phyloP scores from a whole-genome alignment of 495 filamentous ascomycete species.

The Achaetomiella virescens region DNA sequence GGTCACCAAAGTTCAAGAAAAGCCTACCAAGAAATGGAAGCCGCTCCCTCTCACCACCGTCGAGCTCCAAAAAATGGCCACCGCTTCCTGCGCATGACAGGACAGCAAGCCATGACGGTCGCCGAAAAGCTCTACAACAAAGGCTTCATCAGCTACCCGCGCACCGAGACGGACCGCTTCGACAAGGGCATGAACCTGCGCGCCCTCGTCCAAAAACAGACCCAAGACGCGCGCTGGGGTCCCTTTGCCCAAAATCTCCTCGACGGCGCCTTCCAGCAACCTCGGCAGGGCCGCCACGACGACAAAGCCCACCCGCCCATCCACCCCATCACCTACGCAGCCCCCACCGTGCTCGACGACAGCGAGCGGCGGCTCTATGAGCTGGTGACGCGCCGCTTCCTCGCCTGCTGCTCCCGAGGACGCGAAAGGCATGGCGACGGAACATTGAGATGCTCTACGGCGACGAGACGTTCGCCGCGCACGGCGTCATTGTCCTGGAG shows the following conservation, averaged over 20 bases:
- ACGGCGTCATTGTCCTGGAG: slow-evolving; percentile 78
- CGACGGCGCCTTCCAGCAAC: slow-evolving; percentile 71
- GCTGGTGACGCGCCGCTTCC: slow-evolving; percentile 87
- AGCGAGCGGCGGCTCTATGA: slow-evolving; percentile 79
- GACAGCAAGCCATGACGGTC: slow-evolving; percentile 79
- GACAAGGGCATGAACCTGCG: slow-evolving; percentile 82
- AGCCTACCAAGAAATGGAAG: slow-evolving; percentile 90
- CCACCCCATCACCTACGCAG: slow-evolving; percentile 79
- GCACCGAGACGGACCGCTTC: slow-evolving; percentile 96
- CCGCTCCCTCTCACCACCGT: slow-evolving; percentile 92
- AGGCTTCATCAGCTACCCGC: slow-evolving; percentile 93
- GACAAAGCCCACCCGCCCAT: slow-evolving; percentile 97
- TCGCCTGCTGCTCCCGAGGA: slow-evolving; percentile 96
- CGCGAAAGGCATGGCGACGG: slow-evolving; percentile 75
- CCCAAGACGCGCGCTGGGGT: slow-evolving; percentile 69
- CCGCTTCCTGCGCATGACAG: slow-evolving; percentile 77
- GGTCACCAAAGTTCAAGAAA: slow-evolving; percentile 76
- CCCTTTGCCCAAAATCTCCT: slow-evolving; percentile 73
- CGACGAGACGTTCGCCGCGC: slow-evolving; percentile 70
- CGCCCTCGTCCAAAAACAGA: slow-evolving; percentile 77
- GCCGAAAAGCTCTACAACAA: slow-evolving; percentile 90
- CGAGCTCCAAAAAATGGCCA: slow-evolving; percentile 97
- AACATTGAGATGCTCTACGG: slow-evolving; percentile 82
- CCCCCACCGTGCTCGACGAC: slow-evolving; percentile 53
- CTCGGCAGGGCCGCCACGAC: slow-evolving; percentile 77